Conservation (phyloP, 352 stramenopile species). For the Globisporangium cystogenes region DNA sequence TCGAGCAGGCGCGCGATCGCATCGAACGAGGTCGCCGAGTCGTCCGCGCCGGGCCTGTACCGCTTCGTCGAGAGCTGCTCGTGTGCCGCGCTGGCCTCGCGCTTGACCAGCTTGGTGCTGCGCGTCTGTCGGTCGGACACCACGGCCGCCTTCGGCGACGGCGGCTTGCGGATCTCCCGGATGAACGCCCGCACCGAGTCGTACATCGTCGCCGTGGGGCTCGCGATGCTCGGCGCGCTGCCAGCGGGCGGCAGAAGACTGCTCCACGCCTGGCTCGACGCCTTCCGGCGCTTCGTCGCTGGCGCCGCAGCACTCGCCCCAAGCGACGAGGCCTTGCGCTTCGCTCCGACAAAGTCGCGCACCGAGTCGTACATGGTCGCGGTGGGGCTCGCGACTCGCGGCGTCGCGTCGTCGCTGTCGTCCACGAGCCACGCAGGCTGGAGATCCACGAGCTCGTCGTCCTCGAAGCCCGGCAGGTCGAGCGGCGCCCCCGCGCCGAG, state of each 20-base stretch:
- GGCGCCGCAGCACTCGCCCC: not conserved
- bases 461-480: not conserved
- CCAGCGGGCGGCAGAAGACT: not conserved
- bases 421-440: not conserved
- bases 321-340: not conserved
- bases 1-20: not conserved
- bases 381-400: not conserved
- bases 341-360: not conserved
- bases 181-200: conserved; percentile 4
- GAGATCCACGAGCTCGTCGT: not conserved
- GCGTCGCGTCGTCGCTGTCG: not conserved
- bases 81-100: not conserved
- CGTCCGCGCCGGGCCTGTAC: not conserved
- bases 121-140: not conserved
- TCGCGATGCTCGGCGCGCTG: not conserved
- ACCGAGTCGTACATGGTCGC: conserved; percentile 3
- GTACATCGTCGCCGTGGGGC: conserved; percentile 1
- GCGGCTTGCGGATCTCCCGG: not conserved
- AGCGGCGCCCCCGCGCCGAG: conserved; percentile 1
- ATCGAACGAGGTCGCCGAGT: not conserved
- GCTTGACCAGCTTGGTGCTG: not conserved
- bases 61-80: not conserved
- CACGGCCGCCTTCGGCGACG: not conserved
- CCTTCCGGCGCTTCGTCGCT: not conserved
- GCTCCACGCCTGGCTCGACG: not conserved